Evolutionary conservation across 2,329 filamentous ascomycete genomes (phyloP), one percentile per base, ranked within the genome.

Genomic region (Arthrobotrys pseudoclavata): DNA sequence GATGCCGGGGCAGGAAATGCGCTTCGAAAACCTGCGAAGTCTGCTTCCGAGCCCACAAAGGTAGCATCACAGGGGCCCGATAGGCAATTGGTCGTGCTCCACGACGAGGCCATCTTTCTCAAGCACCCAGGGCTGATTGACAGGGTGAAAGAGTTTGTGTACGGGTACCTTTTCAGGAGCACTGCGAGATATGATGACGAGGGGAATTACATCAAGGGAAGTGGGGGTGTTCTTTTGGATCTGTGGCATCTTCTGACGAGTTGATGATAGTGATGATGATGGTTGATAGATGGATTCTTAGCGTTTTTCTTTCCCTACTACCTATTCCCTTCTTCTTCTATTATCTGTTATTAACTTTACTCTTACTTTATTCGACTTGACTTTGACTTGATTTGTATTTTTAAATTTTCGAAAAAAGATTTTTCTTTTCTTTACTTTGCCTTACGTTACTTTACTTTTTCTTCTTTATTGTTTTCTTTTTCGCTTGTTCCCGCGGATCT

Each of bases 81-180:
- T 13, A 76, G 71, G 29, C 71, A 76, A n/a, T 22, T 76, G 26
- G 47, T 69, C 7, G 72, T 76, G 9, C 72, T 76, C 26, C 64
- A 76, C 26, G 72, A 76, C 45, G 72, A 76, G 26, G 72, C 64
- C 29, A 76, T 76, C 37, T 76, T 76, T 47, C 66, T 76, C 9
- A 76, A 76, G 45, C 72, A 76, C 20, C 72, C 72, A 1, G 60
- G 72, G 4, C 18, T 76, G 18, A 31, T 76, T 57, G 72, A 76
- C 24, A 47, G 66, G 22, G 31, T 76, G 6, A 69, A 70, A 15
- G 72, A 76, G 22, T 15, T 69, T 26, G 52, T 76, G 22, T 76
- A 76, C 22, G 72, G 72, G 12, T 76, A 76, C 31, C 48, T 76
- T 15, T 76, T 76, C 48, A 66, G 67, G 57, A 76, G 72, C 66